These are phyloP conservation scores for Yamadazyma philogaea DNA, from an alignment of 805 yeast species.

Conservation along the genomic window DNA sequence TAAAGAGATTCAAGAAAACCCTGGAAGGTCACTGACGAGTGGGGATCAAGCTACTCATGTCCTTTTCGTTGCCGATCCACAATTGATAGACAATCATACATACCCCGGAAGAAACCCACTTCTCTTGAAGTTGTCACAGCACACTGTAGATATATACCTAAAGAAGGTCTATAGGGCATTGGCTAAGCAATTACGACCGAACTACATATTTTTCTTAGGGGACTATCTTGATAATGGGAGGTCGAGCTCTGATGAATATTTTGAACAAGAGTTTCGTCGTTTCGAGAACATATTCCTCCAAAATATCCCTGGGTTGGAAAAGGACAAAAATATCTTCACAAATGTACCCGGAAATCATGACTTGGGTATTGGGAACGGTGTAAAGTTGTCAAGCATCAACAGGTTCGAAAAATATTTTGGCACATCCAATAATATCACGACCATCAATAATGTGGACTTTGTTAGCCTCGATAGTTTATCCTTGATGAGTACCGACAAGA, in stretches of 20 bases:
- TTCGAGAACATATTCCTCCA: constrained; percentile 31
- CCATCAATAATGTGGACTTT: constrained; percentile 31
- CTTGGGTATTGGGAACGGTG: constrained; percentile 79
- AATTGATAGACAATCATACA: constrained; percentile 43
- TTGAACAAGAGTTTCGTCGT: constrained; percentile 24
- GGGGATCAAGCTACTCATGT: constrained; percentile 21
- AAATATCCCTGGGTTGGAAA: constrained; percentile 13
- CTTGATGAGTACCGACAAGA: constrained; percentile 51
- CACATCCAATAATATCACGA: constrained; percentile 22
- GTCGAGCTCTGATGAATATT: constrained; percentile 30
- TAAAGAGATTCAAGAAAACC: background rate
- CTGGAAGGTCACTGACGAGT: background rate
- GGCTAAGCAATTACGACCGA: constrained; percentile 30
- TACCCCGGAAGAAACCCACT: constrained; percentile 37
- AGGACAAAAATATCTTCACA: constrained; percentile 27
- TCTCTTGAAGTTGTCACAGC: constrained; percentile 33
- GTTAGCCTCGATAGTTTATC: constrained; percentile 74
- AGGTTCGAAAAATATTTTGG: constrained; percentile 35
- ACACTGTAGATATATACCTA: constrained; percentile 39
- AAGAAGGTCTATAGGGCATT: constrained; percentile 36
- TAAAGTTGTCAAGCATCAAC: constrained; percentile 41
- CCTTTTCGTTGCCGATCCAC: constrained; percentile 43
- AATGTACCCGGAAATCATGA: constrained; percentile 89
- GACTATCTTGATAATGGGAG: constrained; percentile 44
- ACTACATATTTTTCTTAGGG: constrained; percentile 39